Conservation (phyloP, 768 basidiomycete genomes). For the Suillus subluteus region DNA sequence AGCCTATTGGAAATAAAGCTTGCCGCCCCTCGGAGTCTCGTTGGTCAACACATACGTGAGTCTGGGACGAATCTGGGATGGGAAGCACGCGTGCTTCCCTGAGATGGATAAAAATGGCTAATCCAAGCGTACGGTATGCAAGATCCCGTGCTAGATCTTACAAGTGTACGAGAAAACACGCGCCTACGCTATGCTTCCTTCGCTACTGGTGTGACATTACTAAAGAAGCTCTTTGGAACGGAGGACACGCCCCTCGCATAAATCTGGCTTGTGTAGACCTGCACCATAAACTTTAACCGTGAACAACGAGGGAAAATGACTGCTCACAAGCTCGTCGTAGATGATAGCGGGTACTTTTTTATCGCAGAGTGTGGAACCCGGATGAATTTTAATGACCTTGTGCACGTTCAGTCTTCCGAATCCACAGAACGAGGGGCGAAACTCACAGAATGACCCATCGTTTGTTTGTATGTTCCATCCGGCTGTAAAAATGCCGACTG, state of each 20-base stretch:
- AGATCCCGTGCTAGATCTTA: neutral
- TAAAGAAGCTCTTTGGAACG: slow-evolving; percentile 63
- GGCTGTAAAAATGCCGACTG: slow-evolving; percentile 85
- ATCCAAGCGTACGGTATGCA: slow-evolving; percentile 1
- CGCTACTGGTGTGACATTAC: slow-evolving; percentile 18
- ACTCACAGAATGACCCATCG: slow-evolving; percentile 70
- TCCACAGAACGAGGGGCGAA: slow-evolving; percentile 9
- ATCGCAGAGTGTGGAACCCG: slow-evolving; percentile 78
- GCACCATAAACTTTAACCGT: neutral
- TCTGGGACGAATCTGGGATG: neutral
- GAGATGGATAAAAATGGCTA: neutral
- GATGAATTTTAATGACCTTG: slow-evolving; percentile 87
- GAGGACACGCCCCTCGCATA: slow-evolving; percentile 93
- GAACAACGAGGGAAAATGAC: neutral
- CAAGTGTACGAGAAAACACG: slow-evolving; percentile 5
- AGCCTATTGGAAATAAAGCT: neutral
- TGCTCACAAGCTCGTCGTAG: slow-evolving; percentile 88
- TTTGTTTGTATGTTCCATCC: slow-evolving; percentile 86
- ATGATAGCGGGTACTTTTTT: slow-evolving; percentile 87
- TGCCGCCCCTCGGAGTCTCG: neutral
- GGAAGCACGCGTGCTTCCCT: neutral
- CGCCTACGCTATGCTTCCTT: slow-evolving; percentile 15
- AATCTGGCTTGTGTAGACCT: slow-evolving; percentile 82
- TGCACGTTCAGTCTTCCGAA: slow-evolving; percentile 9
- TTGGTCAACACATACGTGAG: neutral